phyloP scores from a whole-genome alignment of 163 green algal genomes.

The Smithsoniella earleae region DNA sequence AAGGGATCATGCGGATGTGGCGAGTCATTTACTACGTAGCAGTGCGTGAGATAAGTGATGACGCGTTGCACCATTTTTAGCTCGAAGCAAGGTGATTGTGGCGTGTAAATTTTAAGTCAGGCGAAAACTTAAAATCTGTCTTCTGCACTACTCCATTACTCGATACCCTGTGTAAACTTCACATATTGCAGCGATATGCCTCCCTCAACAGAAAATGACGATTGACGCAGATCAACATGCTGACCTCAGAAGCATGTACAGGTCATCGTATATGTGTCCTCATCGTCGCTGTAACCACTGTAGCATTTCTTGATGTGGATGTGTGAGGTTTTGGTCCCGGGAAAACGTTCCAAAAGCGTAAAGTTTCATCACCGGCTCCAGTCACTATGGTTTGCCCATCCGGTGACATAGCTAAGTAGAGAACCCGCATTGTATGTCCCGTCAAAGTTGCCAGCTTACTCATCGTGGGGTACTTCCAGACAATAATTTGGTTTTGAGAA shows the following conservation, averaged over 20 bases:
- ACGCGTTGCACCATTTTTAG: too few species aligned
- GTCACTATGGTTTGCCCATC: slow-evolving; percentile 78
- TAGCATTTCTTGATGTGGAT: slow-evolving; percentile 22
- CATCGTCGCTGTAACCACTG: slow-evolving; percentile 28
- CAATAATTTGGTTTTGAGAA: slow-evolving; percentile 78
- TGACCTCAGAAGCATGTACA: too few species aligned
- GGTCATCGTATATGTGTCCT: slow-evolving; percentile 23
- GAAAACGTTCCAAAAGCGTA: slow-evolving; percentile 87
- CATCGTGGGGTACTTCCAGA: slow-evolving; percentile 85
- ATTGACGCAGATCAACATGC: too few species aligned
- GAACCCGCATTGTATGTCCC: slow-evolving; percentile 49
- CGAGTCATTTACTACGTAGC: slow-evolving; percentile 82
- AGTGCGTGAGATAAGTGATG: too few species aligned
- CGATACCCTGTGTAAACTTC: too few species aligned
- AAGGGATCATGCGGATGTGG: slow-evolving; percentile 89
- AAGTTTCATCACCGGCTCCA: slow-evolving; percentile 74
- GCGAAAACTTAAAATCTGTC: too few species aligned
- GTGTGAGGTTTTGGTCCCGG: slow-evolving; percentile 45
- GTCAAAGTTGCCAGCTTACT: slow-evolving; percentile 68
- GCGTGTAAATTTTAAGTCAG: too few species aligned
- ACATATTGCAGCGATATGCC: too few species aligned
- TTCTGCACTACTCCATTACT: too few species aligned
- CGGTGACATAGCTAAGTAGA: slow-evolving; percentile 77
- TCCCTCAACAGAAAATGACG: too few species aligned
- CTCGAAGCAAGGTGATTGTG: too few species aligned